phyloP scores from a whole-genome alignment of 106 monocot species.

The Apostasia ramifera region DNA sequence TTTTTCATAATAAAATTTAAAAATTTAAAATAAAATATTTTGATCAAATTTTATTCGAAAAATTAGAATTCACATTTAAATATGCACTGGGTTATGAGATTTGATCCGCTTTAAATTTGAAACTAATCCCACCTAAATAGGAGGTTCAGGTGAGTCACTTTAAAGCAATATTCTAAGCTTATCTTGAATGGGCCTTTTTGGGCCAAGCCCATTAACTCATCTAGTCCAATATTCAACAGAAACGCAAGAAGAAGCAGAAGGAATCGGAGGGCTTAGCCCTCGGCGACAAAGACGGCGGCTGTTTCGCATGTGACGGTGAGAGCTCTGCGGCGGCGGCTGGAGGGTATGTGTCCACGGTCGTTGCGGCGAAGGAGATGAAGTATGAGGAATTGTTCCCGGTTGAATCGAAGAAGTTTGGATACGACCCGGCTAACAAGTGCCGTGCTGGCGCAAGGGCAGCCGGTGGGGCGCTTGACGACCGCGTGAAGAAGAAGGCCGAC shows the following conservation, averaged over 20 bases:
- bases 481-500: constrained; percentile 94
- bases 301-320: constrained; percentile 4
- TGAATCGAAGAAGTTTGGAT: constrained; percentile 77
- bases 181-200: no score
- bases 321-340: constrained; percentile 8
- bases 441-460: constrained; percentile 27
- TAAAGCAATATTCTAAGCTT: no score
- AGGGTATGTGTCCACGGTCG: constrained; percentile 67
- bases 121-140: no score
- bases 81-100: no score
- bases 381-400: constrained; percentile 99
- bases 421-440: constrained; percentile 68
- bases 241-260: constrained; percentile 42
- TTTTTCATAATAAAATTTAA: no score
- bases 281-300: constrained; percentile 1
- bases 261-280: not conserved
- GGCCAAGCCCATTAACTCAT: no score
- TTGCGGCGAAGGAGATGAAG: constrained; percentile 94
- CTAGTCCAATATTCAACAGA: constrained; percentile 3
- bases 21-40: no score
- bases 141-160: no score
- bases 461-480: constrained; percentile 85
- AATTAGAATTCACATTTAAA: no score
- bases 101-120: no score
- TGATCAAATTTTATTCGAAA: no score